Percentiles rank a stretch among this genome's conserved stretches.
These are phyloP conservation scores for Nitzschia palea DNA, from an alignment of 108 stramenopile genomes.

Conservation along the genomic window DNA sequence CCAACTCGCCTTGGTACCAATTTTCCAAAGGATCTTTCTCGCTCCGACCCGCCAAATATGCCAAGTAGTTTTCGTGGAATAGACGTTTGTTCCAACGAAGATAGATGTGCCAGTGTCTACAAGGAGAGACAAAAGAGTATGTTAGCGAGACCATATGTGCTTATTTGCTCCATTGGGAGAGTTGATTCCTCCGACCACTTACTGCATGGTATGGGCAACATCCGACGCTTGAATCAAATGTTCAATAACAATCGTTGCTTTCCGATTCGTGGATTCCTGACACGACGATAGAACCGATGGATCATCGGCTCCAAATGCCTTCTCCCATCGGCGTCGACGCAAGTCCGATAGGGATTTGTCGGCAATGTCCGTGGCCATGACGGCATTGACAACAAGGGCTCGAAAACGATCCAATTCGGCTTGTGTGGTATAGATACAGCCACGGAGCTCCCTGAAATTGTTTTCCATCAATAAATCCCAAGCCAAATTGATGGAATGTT, in stretches of 20 bases:
- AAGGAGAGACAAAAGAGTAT: no score
- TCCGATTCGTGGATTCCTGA: slow-evolving; percentile 18
- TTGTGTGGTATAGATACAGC: slow-evolving; percentile 22
- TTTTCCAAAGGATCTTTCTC: slow-evolving; percentile 19
- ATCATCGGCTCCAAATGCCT: slow-evolving; percentile 10
- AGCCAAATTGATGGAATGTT: slow-evolving; percentile 21
- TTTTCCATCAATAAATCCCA: slow-evolving; percentile 39
- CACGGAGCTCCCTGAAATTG: slow-evolving; percentile 17
- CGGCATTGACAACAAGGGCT: slow-evolving; percentile 6
- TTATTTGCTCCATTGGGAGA: slow-evolving; percentile 35
- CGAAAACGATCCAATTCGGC: slow-evolving; percentile 21
- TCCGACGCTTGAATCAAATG: slow-evolving; percentile 46
- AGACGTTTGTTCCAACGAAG: slow-evolving; percentile 44
- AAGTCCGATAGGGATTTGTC: slow-evolving; percentile 6
- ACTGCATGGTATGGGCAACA: slow-evolving; percentile 50
- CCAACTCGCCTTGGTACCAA: slow-evolving; percentile 48
- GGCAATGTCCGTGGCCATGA: slow-evolving; percentile 22
- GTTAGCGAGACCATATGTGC: slow-evolving; percentile 41
- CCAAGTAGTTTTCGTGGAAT: slow-evolving; percentile 34
- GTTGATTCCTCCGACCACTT: no score
- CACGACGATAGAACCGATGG: background rate
- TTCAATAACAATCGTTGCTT: slow-evolving; percentile 45
- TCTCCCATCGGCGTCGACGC: slow-evolving; percentile 12
- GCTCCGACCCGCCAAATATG: slow-evolving; percentile 19
- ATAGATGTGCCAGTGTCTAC: slow-evolving; percentile 45